A percentile compares a stretch with the other conserved stretches of the same genome.
Evolutionary conservation across 2,329 filamentous ascomycete species (phyloP).

Genomic region (Talaromyces sp.): DNA sequence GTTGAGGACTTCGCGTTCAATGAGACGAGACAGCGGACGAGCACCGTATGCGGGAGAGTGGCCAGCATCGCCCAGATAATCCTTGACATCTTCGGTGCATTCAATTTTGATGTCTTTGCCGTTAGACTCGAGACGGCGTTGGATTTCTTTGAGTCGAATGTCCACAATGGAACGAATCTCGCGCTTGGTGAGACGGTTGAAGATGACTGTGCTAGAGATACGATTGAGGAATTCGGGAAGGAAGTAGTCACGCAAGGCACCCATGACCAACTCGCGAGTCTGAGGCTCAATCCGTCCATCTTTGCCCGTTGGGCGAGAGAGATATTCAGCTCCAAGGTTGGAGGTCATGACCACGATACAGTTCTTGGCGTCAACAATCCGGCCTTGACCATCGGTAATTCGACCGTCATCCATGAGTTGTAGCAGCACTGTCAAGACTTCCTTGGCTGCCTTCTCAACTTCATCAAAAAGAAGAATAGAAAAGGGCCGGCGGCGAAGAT

Average conservation of each 20-base stretch:
- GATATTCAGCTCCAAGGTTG: slow-evolving; percentile 89
- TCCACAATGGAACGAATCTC: slow-evolving; percentile 98
- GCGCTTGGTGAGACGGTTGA: slow-evolving; percentile 83
- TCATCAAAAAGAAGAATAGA: slow-evolving; percentile 97
- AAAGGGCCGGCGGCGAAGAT: slow-evolving; percentile 88
- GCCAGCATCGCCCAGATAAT: slow-evolving; percentile 84
- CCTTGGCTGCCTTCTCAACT: slow-evolving; percentile 97
- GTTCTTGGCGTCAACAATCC: slow-evolving; percentile 91
- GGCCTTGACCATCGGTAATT: slow-evolving; percentile 95
- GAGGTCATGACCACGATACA: slow-evolving; percentile 99
- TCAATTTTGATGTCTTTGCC: slow-evolving; percentile 77
- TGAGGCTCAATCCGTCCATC: slow-evolving; percentile 82
- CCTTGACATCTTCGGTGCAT: slow-evolving; percentile 79
- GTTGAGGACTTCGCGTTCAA: slow-evolving; percentile 97
- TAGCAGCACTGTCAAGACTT: slow-evolving; percentile 91
- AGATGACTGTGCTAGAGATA: slow-evolving; percentile 93
- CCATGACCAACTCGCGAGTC: slow-evolving; percentile 85
- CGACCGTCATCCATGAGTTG: slow-evolving; percentile 99
- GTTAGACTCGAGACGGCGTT: slow-evolving; percentile 82
- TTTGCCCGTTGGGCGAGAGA: slow-evolving; percentile 69
- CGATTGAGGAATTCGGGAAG: slow-evolving; percentile 97
- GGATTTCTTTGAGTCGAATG: slow-evolving; percentile 78
- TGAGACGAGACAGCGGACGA: slow-evolving; percentile 77
- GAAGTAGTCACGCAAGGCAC: slow-evolving; percentile 88
- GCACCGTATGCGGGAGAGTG: slow-evolving; percentile 96